These are phyloP conservation scores for Cetraspora pellucida DNA, from an alignment of 192 early-diverging fungal genomes.

Conservation along the genomic window DNA sequence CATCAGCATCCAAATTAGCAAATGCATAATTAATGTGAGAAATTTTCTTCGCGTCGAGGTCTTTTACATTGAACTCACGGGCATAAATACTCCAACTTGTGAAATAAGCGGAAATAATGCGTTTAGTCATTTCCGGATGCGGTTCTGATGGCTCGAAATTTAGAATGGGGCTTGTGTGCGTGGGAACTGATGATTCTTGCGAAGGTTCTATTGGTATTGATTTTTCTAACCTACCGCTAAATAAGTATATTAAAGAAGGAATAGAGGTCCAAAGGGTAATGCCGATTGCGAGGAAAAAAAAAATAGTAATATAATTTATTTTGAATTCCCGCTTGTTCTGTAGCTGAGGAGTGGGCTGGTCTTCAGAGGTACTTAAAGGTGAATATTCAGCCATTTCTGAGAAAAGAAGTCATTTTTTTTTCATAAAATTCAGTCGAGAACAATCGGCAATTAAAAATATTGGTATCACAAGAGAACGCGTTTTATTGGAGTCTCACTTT, in stretches of 20 bases:
- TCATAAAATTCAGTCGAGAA: too few relatives aligned
- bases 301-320: background rate
- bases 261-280: background rate
- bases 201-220: background rate
- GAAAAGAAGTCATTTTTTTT: too few relatives aligned
- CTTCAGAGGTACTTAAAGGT: too few relatives aligned
- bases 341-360: too few relatives aligned
- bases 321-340: background rate
- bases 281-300: background rate
- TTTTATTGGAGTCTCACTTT: too few relatives aligned
- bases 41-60: constrained; percentile 64
- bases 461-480: too few relatives aligned
- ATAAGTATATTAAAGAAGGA: background rate
- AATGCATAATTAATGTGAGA: constrained; percentile 85
- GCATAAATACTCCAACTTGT: constrained; percentile 71
- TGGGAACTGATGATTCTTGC: background rate
- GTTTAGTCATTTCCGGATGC: background rate
- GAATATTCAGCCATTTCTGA: too few relatives aligned
- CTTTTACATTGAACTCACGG: constrained; percentile 63
- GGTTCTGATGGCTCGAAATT: background rate
- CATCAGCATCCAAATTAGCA: constrained; percentile 66
- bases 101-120: constrained; percentile 37
- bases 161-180: background rate
- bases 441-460: too few relatives aligned
- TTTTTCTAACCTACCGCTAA: background rate